Conservation (phyloP, 345 rosid genomes). For the Hibiscus syriacus region DNA sequence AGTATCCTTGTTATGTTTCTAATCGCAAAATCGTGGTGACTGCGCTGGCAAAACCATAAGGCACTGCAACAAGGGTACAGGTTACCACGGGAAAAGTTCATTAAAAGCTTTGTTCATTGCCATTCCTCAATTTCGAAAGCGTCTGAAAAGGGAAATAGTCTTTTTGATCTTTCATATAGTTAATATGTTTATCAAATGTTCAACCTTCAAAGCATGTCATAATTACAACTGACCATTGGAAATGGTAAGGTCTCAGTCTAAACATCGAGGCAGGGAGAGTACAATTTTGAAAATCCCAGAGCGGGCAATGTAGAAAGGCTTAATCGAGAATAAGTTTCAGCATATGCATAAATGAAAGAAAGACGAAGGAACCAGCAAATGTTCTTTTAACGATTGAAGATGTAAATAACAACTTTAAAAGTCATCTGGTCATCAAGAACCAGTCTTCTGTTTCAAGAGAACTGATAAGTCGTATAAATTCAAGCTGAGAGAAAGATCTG, state of each 20-base stretch:
- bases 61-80: conserved; percentile 5
- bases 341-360: neutral
- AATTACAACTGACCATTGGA: neutral
- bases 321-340: neutral
- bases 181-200: no score
- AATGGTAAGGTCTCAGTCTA: neutral
- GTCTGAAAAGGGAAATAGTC: no score
- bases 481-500: conserved; percentile 14
- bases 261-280: neutral
- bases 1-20: neutral
- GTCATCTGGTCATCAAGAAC: neutral
- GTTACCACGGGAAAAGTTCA: neutral
- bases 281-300: no score
- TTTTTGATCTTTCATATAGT: no score
- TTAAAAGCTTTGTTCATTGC: neutral
- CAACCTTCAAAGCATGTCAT: no score
- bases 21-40: neutral
- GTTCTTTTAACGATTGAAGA: neutral
- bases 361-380: neutral
- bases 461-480: neutral
- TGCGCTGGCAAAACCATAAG: neutral
- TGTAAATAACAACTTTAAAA: neutral
- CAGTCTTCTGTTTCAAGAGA: neutral
- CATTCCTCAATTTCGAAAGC: neutral
- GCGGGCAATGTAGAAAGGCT: neutral